These are phyloP conservation scores for Tremellales sp. DNA, from an alignment of 1,284 basidiomycete species.

Conservation along the genomic window DNA sequence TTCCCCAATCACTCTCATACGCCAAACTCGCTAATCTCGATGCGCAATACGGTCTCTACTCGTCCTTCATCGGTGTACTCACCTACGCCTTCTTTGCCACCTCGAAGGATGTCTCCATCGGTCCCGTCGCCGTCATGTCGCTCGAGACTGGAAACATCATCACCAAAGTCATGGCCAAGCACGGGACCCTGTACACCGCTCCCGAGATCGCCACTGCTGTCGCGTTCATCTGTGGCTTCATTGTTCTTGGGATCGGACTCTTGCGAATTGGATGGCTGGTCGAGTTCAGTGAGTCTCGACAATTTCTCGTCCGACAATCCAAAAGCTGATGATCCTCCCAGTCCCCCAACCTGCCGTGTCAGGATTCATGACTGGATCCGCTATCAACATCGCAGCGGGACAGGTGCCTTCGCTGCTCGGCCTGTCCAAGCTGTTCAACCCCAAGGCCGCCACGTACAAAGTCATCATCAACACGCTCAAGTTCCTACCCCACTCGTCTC, in stretches of 20 bases:
- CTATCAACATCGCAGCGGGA: slow-evolving; percentile 77
- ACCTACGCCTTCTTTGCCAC: slow-evolving; percentile 58
- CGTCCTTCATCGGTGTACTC: slow-evolving; percentile 77
- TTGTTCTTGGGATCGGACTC: slow-evolving; percentile 89
- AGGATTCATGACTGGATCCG: slow-evolving; percentile 77
- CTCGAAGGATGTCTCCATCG: slow-evolving; percentile 92
- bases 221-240: slow-evolving; percentile 86
- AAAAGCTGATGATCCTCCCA: neutral
- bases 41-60: slow-evolving; percentile 89
- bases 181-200: slow-evolving; percentile 54
- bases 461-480: slow-evolving; percentile 95
- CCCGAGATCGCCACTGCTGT: slow-evolving; percentile 80
- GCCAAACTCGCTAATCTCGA: slow-evolving; percentile 76
- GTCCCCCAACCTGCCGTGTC: slow-evolving; percentile 71
- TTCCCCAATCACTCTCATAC: slow-evolving; percentile 68
- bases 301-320: slow-evolving; percentile 30
- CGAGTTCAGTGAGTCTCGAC: slow-evolving; percentile 80
- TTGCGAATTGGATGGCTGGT: slow-evolving; percentile 90
- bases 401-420: slow-evolving; percentile 86
- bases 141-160: slow-evolving; percentile 78
- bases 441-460: slow-evolving; percentile 74
- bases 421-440: slow-evolving; percentile 67
- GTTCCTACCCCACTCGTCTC: slow-evolving; percentile 60
- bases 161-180: slow-evolving; percentile 55
- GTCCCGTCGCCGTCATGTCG: slow-evolving; percentile 96